Evolutionary conservation across 495 filamentous ascomycete species (phyloP).

Genomic region (Neurospora sp.): DNA sequence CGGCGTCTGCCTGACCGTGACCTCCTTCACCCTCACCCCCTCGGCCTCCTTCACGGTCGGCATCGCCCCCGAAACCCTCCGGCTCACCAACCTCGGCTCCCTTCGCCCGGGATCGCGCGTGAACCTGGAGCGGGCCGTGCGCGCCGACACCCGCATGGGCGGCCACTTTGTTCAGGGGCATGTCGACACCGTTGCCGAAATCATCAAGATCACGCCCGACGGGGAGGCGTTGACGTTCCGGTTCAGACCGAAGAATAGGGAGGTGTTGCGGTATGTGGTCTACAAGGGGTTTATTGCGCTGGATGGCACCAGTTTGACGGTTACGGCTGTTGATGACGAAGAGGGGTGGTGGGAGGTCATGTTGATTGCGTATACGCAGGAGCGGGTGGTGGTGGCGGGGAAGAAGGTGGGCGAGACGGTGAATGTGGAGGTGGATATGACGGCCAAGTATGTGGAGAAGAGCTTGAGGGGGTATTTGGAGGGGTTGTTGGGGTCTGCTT

Average conservation of each 20-base stretch:
- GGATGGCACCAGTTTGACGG: conserved; percentile 92
- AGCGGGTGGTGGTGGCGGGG: conserved; percentile 70
- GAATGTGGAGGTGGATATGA: conserved; percentile 96
- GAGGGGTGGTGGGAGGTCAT: conserved; percentile 84
- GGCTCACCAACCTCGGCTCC: conserved; percentile 83
- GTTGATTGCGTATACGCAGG: conserved; percentile 97
- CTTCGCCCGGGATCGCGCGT: conserved; percentile 47
- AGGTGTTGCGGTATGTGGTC: conserved; percentile 73
- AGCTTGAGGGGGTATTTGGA: conserved; percentile 63
- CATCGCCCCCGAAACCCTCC: conserved; percentile 91
- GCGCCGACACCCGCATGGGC: conserved; percentile 80
- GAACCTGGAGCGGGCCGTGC: conserved; percentile 90
- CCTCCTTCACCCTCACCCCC: conserved; percentile 48
- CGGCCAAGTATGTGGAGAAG: conserved; percentile 99
- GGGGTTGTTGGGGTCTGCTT: conserved; percentile 11
- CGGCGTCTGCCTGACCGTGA: conserved; percentile 85
- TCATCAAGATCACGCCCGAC: conserved; percentile 60
- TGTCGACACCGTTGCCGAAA: conserved; percentile 76
- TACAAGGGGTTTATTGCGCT: conserved; percentile 95
- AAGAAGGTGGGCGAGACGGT: conserved; percentile 81
- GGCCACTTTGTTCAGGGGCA: conserved; percentile 85
- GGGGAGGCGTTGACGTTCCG: conserved; percentile 81
- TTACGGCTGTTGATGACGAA: conserved; percentile 67
- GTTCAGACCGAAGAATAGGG: conserved; percentile 57
- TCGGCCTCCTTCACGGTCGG: conserved; percentile 73